Percentiles rank a stretch among this genome's conserved stretches.
phyloP scores from a whole-genome alignment of 371 early-diverging fungal genomes.

The Modicella reniformis region DNA sequence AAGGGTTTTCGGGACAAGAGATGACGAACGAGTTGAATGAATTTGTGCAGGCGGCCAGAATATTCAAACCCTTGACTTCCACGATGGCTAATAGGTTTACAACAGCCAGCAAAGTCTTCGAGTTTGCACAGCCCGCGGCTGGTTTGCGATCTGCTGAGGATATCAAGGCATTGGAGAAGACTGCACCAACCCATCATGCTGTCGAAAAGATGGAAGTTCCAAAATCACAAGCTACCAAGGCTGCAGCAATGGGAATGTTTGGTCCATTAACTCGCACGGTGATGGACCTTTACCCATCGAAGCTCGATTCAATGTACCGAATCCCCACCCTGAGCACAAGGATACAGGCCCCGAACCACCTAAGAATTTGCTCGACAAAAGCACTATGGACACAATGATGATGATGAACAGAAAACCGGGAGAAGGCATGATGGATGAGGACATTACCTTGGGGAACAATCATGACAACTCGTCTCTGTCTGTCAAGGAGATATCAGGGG shows the following conservation, averaged over 20 bases:
- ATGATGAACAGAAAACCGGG: constrained; percentile 57
- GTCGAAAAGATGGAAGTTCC: constrained; percentile 38
- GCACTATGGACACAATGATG: constrained; percentile 68
- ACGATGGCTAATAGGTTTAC: constrained; percentile 88
- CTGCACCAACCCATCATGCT: background rate
- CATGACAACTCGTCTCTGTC: background rate
- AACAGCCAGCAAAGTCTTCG: constrained; percentile 55
- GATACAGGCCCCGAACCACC: constrained; percentile 54
- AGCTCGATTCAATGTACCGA: constrained; percentile 83
- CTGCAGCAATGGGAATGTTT: constrained; percentile 80
- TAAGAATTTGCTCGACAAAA: constrained; percentile 55
- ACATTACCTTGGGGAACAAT: background rate
- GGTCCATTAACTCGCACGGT: constrained; percentile 75
- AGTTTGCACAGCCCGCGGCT: constrained; percentile 57
- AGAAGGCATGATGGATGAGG: constrained; percentile 22
- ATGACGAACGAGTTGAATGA: constrained; percentile 78
- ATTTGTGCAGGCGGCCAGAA: constrained; percentile 84
- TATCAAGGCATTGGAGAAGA: constrained; percentile 54
- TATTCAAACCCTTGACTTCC: constrained; percentile 79
- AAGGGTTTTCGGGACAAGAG: constrained; percentile 64
- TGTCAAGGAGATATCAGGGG: background rate
- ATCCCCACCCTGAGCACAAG: constrained; percentile 75
- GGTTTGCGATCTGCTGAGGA: constrained; percentile 65
- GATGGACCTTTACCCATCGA: constrained; percentile 71
- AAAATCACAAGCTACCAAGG: constrained; percentile 68